phyloP scores from a whole-genome alignment of 306 rosid genomes.

The Lathyrus oleraceus region DNA sequence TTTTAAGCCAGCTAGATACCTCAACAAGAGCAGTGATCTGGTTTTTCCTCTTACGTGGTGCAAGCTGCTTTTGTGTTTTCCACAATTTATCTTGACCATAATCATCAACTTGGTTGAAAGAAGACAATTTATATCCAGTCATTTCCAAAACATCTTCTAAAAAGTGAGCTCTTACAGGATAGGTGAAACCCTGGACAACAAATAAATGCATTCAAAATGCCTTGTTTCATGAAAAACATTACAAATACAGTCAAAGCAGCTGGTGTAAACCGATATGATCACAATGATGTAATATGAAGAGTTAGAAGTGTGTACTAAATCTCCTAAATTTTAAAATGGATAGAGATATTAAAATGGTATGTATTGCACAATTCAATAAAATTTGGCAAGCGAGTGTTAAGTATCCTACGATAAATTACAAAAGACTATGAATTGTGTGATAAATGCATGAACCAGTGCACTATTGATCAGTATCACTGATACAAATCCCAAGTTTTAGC shows the following conservation, averaged over 20 bases:
- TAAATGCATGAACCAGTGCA: not conserved
- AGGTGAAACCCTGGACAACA: conserved; percentile 77
- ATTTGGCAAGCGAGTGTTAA: not conserved
- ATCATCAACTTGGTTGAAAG: conserved; percentile 94
- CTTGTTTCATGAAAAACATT: not conserved
- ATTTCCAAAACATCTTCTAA: conserved; percentile 88
- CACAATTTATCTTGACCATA: conserved; percentile 97
- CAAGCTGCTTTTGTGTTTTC: conserved; percentile 91
- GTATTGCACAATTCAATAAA: not conserved
- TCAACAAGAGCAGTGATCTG: conserved; percentile 89
- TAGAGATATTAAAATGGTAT: conserved; percentile 5
- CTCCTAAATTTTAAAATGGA: conserved; percentile 3
- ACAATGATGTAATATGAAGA: not conserved
- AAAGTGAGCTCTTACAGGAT: conserved; percentile 81
- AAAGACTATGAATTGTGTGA: not conserved
- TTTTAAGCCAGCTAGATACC: conserved; percentile 48
- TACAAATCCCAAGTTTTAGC: not conserved
- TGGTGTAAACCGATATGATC: conserved; percentile 16
- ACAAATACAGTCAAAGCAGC: conserved; percentile 28
- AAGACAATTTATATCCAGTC: conserved; percentile 81
- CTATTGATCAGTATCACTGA: not conserved
- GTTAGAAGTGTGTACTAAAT: not conserved
- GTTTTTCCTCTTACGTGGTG: conserved; percentile 86
- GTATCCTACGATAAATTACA: conserved; percentile 7
- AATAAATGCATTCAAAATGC: conserved; percentile 35